Conservation (phyloP, 345 rosid genomes). For the Hypericum perforatum region DNA sequence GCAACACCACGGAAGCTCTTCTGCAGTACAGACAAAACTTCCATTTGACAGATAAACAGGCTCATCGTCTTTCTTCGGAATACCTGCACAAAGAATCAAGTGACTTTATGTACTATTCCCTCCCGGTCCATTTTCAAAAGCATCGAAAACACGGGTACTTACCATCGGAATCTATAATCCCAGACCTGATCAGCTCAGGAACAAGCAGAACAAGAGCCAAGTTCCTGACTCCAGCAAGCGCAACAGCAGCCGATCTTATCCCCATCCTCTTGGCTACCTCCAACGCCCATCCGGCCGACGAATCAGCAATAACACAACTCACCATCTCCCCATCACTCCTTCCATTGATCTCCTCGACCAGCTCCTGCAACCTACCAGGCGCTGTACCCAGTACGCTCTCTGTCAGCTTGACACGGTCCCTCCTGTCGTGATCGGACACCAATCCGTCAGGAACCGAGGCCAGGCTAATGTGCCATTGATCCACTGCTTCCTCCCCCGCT, state of each 20-base stretch:
- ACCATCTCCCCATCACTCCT: constrained; percentile 10
- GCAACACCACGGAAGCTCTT: neutral
- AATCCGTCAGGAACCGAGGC: constrained; percentile 24
- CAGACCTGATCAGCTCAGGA: constrained; percentile 14
- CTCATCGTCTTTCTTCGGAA: neutral
- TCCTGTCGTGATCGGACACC: constrained; percentile 15
- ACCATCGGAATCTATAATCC: constrained; percentile 1
- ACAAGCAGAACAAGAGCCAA: constrained; percentile 12
- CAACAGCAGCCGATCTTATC: constrained; percentile 6
- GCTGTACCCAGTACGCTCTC: constrained; percentile 9
- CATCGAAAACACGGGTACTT: neutral
- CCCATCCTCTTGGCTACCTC: constrained; percentile 17
- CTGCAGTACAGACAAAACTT: neutral
- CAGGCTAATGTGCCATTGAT: constrained; percentile 8
- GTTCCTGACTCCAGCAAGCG: constrained; percentile 10
- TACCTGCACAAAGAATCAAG: neutral
- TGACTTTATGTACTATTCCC: constrained; percentile 1
- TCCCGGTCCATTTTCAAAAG: neutral
- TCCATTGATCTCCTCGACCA: constrained; percentile 13
- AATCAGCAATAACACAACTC: constrained; percentile 15
- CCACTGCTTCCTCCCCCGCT: neutral
- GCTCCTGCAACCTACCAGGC: constrained; percentile 17
- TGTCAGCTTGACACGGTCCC: neutral
- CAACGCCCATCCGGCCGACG: constrained; percentile 14
- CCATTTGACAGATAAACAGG: neutral